phyloP scores from a whole-genome alignment of 2,329 filamentous ascomycete genomes.

The Epichloe aotearoae region DNA sequence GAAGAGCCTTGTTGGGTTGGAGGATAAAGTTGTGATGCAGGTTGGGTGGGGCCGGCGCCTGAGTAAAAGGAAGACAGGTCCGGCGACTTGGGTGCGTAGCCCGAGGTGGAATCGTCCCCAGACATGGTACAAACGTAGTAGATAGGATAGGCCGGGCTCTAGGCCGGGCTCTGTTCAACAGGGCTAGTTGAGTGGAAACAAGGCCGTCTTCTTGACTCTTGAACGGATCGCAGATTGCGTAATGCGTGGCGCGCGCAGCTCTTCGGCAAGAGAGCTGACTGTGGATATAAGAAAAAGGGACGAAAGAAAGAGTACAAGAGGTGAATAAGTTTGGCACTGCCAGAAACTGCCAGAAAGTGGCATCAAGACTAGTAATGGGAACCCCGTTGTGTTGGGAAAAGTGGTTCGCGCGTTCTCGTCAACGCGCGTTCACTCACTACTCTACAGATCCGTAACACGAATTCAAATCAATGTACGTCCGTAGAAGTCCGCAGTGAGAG shows the following conservation, averaged over 20 bases:
- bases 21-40: slow-evolving; percentile 9
- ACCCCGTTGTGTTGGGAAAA: neutral
- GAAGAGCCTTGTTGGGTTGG: neutral
- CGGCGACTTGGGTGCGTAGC: slow-evolving; percentile 45
- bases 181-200: neutral
- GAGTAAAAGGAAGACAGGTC: slow-evolving; percentile 46
- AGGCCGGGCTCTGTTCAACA: neutral
- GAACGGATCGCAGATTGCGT: neutral
- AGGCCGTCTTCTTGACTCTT: neutral
- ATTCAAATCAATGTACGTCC: neutral
- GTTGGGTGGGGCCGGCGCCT: slow-evolving; percentile 15
- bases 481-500: no score
- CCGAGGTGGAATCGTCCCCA: slow-evolving; percentile 27
- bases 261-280: neutral
- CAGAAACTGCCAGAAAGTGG: neutral
- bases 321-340: no score
- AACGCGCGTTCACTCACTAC: neutral
- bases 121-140: slow-evolving; percentile 25
- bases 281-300: neutral
- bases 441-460: neutral
- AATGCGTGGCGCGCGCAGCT: neutral
- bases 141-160: neutral
- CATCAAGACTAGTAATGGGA: neutral
- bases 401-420: neutral
- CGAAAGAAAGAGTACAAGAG: no score